Evolutionary conservation across 169 alveolate species (phyloP).

Genomic region (Plasmodium falciparum): DNA sequence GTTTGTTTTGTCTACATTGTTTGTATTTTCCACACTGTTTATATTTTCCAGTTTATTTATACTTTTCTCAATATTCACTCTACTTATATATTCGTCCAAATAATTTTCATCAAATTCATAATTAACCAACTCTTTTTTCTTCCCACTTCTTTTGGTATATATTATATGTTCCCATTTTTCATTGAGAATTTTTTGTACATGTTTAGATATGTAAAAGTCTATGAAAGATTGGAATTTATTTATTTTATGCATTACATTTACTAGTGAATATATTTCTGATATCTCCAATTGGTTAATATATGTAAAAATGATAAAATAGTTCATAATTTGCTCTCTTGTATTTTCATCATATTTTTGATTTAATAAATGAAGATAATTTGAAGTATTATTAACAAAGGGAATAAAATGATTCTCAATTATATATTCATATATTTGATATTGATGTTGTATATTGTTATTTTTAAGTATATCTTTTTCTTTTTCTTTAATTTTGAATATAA

Average conservation of each 20-base stretch:
- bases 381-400: slow-evolving; percentile 38
- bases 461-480: slow-evolving; percentile 5
- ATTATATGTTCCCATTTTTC: background rate
- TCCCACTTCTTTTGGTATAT: background rate
- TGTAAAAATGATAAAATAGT: slow-evolving; percentile 60
- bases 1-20: background rate
- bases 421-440: slow-evolving; percentile 32
- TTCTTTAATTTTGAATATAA: slow-evolving; percentile 37
- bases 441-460: background rate
- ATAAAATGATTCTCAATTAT: slow-evolving; percentile 32
- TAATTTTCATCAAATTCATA: slow-evolving; percentile 58
- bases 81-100: slow-evolving; percentile 53
- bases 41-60: background rate
- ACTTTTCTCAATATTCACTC: slow-evolving; percentile 7
- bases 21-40: background rate
- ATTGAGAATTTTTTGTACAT: slow-evolving; percentile 27
- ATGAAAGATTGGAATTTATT: slow-evolving; percentile 42
- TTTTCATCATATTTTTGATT: slow-evolving; percentile 17
- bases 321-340: slow-evolving; percentile 59
- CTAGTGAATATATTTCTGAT: slow-evolving; percentile 26
- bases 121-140: background rate
- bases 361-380: slow-evolving; percentile 15
- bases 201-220: slow-evolving; percentile 66
- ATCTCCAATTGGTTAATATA: slow-evolving; percentile 46
- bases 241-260: slow-evolving; percentile 26